phyloP scores from a whole-genome alignment of 805 yeast species.

The Schwanniomyces polymorphus region DNA sequence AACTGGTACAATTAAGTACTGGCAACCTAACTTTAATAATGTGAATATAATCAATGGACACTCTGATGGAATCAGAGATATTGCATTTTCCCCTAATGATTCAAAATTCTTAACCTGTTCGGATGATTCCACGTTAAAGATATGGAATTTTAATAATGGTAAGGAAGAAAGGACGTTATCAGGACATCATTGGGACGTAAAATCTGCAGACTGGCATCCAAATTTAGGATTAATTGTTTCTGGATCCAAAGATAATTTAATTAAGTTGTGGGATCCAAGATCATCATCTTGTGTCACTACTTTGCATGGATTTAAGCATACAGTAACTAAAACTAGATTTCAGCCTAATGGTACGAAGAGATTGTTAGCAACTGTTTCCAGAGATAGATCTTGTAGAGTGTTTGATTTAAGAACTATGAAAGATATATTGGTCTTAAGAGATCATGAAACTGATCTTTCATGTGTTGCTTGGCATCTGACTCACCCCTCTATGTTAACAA shows the following conservation, averaged over 20 bases:
- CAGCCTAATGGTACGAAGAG: slow-evolving; percentile 78
- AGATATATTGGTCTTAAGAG: slow-evolving; percentile 69
- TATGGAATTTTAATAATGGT: slow-evolving; percentile 93
- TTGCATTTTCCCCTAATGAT: slow-evolving; percentile 88
- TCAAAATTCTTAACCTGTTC: slow-evolving; percentile 90
- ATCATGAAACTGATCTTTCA: slow-evolving; percentile 81
- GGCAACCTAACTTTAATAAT: slow-evolving; percentile 98
- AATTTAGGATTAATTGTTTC: slow-evolving; percentile 79
- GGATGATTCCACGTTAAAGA: slow-evolving; percentile 86
- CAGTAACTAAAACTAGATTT: slow-evolving; percentile 81
- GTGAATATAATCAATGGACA: slow-evolving; percentile 79
- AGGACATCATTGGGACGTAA: slow-evolving; percentile 99
- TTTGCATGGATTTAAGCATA: slow-evolving; percentile 89
- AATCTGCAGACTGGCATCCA: slow-evolving; percentile 97
- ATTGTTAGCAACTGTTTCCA: slow-evolving; percentile 79
- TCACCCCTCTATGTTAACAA: slow-evolving; percentile 73
- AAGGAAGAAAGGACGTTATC: slow-evolving; percentile 73
- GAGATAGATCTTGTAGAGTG: slow-evolving; percentile 85
- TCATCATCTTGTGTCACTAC: slow-evolving; percentile 72
- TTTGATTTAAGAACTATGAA: slow-evolving; percentile 88
- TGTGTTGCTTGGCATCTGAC: slow-evolving; percentile 92
- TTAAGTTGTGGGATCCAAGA: slow-evolving; percentile 97
- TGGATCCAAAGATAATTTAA: slow-evolving; percentile 93
- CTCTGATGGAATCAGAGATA: slow-evolving; percentile 79
- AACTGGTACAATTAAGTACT: slow-evolving; percentile 85